phyloP scores from a whole-genome alignment of 2,329 filamentous ascomycete species.

The Phoma sp. region DNA sequence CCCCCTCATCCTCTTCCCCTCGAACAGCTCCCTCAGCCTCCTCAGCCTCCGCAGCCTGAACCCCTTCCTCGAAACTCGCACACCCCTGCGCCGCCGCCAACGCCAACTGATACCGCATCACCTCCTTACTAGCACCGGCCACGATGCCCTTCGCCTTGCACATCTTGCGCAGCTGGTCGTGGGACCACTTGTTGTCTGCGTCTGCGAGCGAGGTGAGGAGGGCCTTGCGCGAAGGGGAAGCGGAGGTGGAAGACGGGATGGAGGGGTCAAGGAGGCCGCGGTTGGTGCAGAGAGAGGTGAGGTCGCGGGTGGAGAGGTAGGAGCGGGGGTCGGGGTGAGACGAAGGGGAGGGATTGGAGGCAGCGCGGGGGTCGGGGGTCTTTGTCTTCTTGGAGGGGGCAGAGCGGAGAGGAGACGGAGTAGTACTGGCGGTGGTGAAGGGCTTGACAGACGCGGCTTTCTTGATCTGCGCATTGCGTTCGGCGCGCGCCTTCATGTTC shows the following conservation, averaged over 20 bases:
- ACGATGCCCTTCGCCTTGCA: conserved; percentile 31
- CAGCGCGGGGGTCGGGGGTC: conserved; percentile 32
- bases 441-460: neutral
- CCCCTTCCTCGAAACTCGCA: conserved; percentile 21
- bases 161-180: conserved; percentile 30
- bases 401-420: too few species aligned
- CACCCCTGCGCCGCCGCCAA: conserved; percentile 27
- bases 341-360: too few species aligned
- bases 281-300: conserved; percentile 29
- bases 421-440: too few species aligned
- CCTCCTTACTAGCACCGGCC: conserved; percentile 26
- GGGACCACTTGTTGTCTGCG: conserved; percentile 29
- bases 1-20: conserved; percentile 2
- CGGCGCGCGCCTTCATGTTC: conserved; percentile 20
- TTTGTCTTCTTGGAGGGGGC: neutral
- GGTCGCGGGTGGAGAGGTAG: conserved; percentile 28
- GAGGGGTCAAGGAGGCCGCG: conserved; percentile 18
- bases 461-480: conserved; percentile 27
- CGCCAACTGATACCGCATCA: conserved; percentile 36
- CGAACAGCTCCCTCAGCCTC: neutral
- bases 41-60: conserved; percentile 5
- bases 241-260: too few species aligned
- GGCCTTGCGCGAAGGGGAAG: conserved; percentile 1
- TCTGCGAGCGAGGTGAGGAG: conserved; percentile 30
- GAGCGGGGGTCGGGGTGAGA: conserved; percentile 29